Evolutionary conservation across 2,329 filamentous ascomycete genomes (phyloP), one percentile per base, ranked within the genome.

Genomic region (Calonectria crousiana): DNA sequence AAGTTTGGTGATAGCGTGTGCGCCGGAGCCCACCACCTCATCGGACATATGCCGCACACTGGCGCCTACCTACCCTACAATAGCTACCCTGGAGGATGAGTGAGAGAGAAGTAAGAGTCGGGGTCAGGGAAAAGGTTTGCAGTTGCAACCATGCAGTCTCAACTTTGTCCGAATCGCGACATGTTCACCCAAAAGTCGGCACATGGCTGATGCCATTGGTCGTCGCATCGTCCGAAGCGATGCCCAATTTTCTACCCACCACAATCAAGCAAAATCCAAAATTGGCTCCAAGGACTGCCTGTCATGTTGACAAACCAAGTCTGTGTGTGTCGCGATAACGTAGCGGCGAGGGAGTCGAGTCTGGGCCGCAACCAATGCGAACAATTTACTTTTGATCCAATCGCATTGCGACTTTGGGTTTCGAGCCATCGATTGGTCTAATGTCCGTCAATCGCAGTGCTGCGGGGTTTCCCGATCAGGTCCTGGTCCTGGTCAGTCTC

Each of bases 351-450:
- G 69, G 69, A 74, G 72, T 62, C 58, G 28, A 60, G 34, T 26
- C 53, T 41, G 51, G 53, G 53, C 30, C 65, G 64, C 67, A 65
- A 66, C 69, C 36, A 56, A 77, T 73, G 52, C 36, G 34, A 71
- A 52, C 75, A 83, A 81, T 79, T 76, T 79, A 73, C 60, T 69
- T 70, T 74, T 56, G 69, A 76, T 70, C 81, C 81, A 83, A 83
- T 83, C 72, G 73, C 56, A 65, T 62, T 70, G 65, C 69, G 69
- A 75, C 71, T 67, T 60, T 60, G 69, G 74, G 69, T 66, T 67
- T 77, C 28, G 67, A 66, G 73, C 66, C 68, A 44, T 69, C 76
- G 66, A 83, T 83, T 83, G 81, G 81, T 75, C 76, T 74, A 65
- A 69, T 62, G 51, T 72, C 78, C 74, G 76, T 82, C 80, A 81